Evolutionary conservation across 2,329 filamentous ascomycete genomes (phyloP), one percentile per base, ranked within the genome.

Genomic region (Arthrobotrys iridis): DNA sequence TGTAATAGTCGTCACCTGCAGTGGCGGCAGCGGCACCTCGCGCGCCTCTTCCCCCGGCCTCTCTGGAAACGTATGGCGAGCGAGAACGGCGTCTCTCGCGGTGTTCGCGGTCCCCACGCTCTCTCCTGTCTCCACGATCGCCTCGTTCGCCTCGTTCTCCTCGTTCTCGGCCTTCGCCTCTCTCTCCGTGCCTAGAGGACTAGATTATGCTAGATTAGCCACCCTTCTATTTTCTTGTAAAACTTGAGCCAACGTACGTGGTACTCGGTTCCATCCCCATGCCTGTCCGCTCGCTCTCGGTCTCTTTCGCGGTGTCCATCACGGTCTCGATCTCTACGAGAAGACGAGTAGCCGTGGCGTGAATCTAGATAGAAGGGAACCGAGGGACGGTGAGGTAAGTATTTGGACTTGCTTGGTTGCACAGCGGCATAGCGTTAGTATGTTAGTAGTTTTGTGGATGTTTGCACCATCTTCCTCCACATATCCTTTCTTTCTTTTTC

Each of bases 1-100:
- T 85, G 80, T 88, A 87, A 81, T 92, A 89, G 79, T 91, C 94
- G 91, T 83, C 93, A 87, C 80, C 41, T 6, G 58, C 26, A 2
- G 64, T 88, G 88, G 78, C 87, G 82, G 77, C 86, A 67, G 72
- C 86, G 46, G 85, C 84, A 58, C 80, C 80, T 66, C 82, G 79
- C 37, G 81, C 82, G 37, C 80, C 79, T 18, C 78, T 76, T 77
- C 81, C 82, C 66, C 81, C 35, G 11, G 26, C 60, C 33, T 67
- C 62, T 22, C 78, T 37, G 7, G 76, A 64, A 57, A 77, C 78
- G 28, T 79, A 77, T 7, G 71, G 68, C 79, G 81, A 76, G 82
- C 81, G 73, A 84, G 82, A 73, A 83, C 83, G 50, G 71, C 77
- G 45, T 82, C 83, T 78, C 82, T 81, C 84, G 77, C 87, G 85